phyloP scores from a whole-genome alignment of 1,284 basidiomycete species.

The Tilletia walkeri region DNA sequence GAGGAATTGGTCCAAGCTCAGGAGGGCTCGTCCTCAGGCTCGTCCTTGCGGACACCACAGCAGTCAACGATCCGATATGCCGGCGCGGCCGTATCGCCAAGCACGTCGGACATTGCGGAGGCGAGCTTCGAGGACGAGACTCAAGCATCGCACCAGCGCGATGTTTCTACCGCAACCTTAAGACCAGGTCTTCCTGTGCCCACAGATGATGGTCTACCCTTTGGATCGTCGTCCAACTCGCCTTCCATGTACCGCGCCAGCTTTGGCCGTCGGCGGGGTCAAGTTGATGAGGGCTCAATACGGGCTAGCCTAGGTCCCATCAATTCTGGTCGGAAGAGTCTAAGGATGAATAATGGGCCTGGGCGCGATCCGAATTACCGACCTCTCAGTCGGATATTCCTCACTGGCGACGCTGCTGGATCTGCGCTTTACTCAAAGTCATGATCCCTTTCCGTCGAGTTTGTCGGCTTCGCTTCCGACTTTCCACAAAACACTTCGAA shows the following conservation, averaged over 20 bases:
- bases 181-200: neutral
- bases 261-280: neutral
- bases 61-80: neutral
- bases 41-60: slow-evolving; percentile 1
- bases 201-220: neutral
- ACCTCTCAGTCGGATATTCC: slow-evolving; percentile 13
- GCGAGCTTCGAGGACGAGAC: neutral
- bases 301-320: slow-evolving; percentile 6
- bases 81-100: slow-evolving; percentile 5
- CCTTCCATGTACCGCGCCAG: slow-evolving; percentile 5
- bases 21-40: neutral
- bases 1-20: neutral
- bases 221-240: neutral
- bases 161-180: neutral
- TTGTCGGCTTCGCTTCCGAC: neutral
- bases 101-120: slow-evolving; percentile 14
- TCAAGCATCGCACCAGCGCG: neutral
- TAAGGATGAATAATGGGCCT: neutral
- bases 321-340: slow-evolving; percentile 11
- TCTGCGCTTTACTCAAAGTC: slow-evolving; percentile 13
- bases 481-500: too few species aligned
- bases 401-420: slow-evolving; percentile 7
- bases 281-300: slow-evolving; percentile 10
- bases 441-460: neutral
- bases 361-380: neutral